Evolutionary conservation across 1,139 yeast species (phyloP).

Genomic region (Saccharomyces hybrid): DNA sequence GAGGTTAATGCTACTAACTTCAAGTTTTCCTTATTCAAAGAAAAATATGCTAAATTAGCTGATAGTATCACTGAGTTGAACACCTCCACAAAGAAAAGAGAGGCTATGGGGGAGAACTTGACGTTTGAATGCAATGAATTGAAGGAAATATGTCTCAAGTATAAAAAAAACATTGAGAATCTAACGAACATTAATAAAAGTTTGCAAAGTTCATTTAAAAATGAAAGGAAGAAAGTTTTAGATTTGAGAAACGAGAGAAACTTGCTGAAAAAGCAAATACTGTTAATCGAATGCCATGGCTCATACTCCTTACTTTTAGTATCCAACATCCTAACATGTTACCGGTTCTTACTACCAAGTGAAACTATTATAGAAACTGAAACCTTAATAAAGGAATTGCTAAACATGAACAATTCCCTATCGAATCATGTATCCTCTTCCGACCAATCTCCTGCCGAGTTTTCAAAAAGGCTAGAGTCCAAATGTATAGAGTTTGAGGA

Average conservation of each 20-base stretch:
- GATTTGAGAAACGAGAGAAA: neutral
- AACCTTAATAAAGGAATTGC: neutral
- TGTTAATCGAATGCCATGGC: neutral
- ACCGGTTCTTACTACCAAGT: neutral
- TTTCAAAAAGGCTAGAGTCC: constrained; percentile 3
- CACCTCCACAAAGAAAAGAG: neutral
- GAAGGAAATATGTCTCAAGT: neutral
- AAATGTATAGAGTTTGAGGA: constrained; percentile 10
- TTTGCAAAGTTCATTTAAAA: neutral
- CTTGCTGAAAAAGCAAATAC: neutral
- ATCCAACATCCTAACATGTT: neutral
- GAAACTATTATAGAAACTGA: neutral
- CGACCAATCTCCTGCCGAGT: neutral
- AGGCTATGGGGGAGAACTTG: neutral
- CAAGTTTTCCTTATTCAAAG: neutral
- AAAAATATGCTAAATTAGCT: neutral
- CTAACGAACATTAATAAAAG: neutral
- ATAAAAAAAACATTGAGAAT: neutral
- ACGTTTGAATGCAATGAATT: neutral
- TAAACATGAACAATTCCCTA: neutral
- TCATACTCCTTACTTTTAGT: neutral
- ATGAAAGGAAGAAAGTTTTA: neutral
- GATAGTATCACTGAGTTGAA: neutral
- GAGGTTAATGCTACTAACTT: constrained; percentile 5
- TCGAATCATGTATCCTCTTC: neutral